Evolutionary conservation across 768 basidiomycete species (phyloP), one percentile per base, ranked within the genome.

Genomic region (Suillus americanus): DNA sequence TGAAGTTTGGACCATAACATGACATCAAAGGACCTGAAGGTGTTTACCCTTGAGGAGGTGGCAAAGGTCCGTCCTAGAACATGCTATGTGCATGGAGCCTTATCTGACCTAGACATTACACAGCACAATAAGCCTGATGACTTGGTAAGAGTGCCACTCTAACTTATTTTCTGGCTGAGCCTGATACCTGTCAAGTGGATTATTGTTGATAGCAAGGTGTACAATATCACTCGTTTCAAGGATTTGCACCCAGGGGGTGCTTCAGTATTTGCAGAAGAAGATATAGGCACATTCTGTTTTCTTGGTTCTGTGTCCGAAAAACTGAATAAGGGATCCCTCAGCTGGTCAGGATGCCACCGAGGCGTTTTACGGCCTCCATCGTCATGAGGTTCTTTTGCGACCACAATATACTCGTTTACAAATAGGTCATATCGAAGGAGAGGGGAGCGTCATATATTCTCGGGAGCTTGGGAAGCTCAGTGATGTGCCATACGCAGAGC

Each of bases 71-170:
- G 20, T 48, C 43, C 43, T n/a, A 25, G 25, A 41, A 59, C 38
- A 28, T 10, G 18, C 3, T 28, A 28, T 41, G 18, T 59, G 18
- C 12, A 6, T 38, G 13, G 16, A 28, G 28, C 16, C 9, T 51
- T 8, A 16, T 54, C 35, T 51, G 25, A 43, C 61, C 30, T 46
- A 65, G 30, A 25, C 20, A 59, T 18, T 20, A 8, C 35, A 12
- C 69, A 94, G 90, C 93, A 95, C 79, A 91, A 93, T 79, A 88
- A 83, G 69, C 79, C 82, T 41, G 90, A 87, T 63, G 92, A 94
- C 78, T 80, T 94, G 61, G 87, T 87, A 66, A 67, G 83, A 71
- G 61, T 18, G 30, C 53, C 14, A 9, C 12, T 63, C 6, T 23
- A 14, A n/a, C 25, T 20, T n/a, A 62, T 62, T 46, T 61, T 43